Percentiles rank a stretch among this genome's conserved stretches.
phyloP scores from a whole-genome alignment of 345 rosid genomes.

The Pistacia vera region DNA sequence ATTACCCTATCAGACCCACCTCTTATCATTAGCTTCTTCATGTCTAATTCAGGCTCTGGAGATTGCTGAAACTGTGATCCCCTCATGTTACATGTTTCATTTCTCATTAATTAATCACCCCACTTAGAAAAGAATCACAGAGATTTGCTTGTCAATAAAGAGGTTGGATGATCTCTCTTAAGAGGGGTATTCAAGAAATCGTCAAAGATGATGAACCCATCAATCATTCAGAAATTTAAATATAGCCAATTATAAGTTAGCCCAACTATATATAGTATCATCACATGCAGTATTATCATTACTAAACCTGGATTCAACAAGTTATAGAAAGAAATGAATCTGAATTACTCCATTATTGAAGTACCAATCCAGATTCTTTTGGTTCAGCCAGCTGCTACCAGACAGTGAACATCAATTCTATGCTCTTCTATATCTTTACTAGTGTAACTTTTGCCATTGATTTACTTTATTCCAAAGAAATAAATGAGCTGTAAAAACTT shows the following conservation, averaged over 20 bases:
- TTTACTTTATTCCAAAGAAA: neutral
- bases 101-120: too few species aligned
- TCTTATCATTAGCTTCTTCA: constrained; percentile 11
- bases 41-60: neutral
- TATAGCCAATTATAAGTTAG: too few species aligned
- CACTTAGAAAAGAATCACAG: too few species aligned
- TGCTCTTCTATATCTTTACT: too few species aligned
- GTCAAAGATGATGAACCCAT: neutral
- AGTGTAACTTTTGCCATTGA: neutral
- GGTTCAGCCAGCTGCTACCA: neutral
- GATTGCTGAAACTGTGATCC: too few species aligned
- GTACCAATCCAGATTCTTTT: neutral
- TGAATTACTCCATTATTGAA: neutral
- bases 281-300: constrained; percentile 8
- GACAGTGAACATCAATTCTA: neutral
- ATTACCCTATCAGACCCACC: too few species aligned
- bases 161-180: too few species aligned
- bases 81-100: too few species aligned
- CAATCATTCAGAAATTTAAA: neutral
- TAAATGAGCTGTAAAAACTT: too few species aligned
- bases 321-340: neutral
- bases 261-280: neutral
- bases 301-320: neutral
- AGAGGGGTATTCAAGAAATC: neutral
- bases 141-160: too few species aligned